Base-by-base conservation (phyloP, 2,329 filamentous ascomycete species). In the Pseudogymnoascus pannorum region DNA sequence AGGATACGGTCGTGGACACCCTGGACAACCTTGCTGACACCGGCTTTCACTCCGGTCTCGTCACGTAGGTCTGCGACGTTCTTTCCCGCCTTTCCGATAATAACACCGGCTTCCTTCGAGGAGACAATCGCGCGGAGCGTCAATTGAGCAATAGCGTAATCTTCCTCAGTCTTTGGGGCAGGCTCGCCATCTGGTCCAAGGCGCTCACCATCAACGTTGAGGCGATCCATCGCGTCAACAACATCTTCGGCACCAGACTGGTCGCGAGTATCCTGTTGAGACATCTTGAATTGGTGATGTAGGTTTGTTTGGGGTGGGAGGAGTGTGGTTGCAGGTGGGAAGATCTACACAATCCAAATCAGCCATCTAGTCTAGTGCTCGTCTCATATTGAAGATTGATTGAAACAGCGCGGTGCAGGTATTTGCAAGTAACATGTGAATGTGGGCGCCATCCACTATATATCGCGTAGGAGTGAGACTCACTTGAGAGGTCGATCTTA, bases 61-160 rank as follows among this genome's bases (percentile, higher is more conserved):
- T 99, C 93, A 73, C 94, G 88, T 65, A 99, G 83, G 72, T 97
- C 93, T 57, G 94, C 94, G 61, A 99, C 94, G 72, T 99, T 97
- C 83, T 97, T 96, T 73, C 94, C 94, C 62, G 88, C 92, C 79
- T 99, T 99, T 76, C 94, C 94, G 75, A 99, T 99, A 76, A 99
- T 97, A 71, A 99, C 92, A 72, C 94, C 94, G 63, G 94, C 94
- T 78, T 99, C 94, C 80, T 97, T 97, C 75, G 94, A 97, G 33
- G 94, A 97, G 68, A 99, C 94, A 74, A 99, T 97, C 69, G 94
- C 94, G 74, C 94, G 90, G 66, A 99, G 85, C 64, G 94, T 99
- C 71, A 99, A 82, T 77, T 95, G 90, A 59, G 92, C 87, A 74
- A 92, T 86, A 59, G 91, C 92, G 73, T 99, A 99, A 76, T 99